Evolutionary conservation across 768 basidiomycete species (phyloP), one percentile per base, ranked within the genome.

Genomic region (Xanthoconium stramineum): DNA sequence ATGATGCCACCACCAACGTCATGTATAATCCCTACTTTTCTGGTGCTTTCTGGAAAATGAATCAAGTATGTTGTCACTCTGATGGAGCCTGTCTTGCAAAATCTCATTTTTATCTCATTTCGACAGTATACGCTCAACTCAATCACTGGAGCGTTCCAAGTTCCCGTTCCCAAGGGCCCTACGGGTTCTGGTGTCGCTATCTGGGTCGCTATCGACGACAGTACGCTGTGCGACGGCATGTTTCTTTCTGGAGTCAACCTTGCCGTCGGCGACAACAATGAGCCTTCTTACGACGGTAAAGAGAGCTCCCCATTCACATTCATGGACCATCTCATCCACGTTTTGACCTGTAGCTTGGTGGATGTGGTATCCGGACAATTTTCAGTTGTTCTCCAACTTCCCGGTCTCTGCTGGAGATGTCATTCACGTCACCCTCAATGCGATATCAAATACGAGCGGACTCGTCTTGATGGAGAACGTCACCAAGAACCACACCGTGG

Each of bases 111-210:
- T 24, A 24, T 24, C 24, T 24, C 24, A 24, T 24, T 24, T 24
- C 11, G 9, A 49, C n/a, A 60, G 57, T 52, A 49, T 42, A 48
- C 45, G 10, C 59, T 61, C 24, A 43, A 36, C 12, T 28, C 2
- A 2, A 19, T 60, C 10, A 39, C 58, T 15, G 58, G 44, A 2
- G 55, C 58, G 13, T 47, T 59, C 28, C 29, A 49, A 6, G 49
- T 49, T 13, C 57, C 58, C 17, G 12, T n/a, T 12, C 17, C 17
- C 13, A 14, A 13, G 11, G 37, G 37, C 8, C 6, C 12, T 17
- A 5, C 9, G 12, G 30, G 30, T 17, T 32, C 45, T 19, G 30
- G 17, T 28, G 45, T 17, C 24, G 15, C 29, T 46, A 30, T 17
- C 17, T 32, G 45, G 32, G 32, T 46, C 32, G 32, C 30, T 46